phyloP scores from a whole-genome alignment of 331 rosid species.

The Spiraea crenata region DNA sequence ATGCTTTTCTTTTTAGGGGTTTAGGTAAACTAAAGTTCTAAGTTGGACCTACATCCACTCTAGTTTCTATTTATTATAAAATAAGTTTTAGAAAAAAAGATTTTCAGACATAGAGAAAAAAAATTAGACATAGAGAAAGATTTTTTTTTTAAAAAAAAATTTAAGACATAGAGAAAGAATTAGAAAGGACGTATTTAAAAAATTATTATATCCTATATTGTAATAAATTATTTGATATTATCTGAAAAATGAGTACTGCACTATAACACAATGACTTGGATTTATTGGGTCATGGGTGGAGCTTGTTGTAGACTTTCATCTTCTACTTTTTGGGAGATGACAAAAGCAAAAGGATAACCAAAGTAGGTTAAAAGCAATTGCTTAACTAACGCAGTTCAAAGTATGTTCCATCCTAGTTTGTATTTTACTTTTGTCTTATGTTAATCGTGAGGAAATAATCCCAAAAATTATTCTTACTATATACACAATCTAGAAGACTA shows the following conservation, averaged over 20 bases:
- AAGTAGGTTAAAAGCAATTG: constrained; percentile 57
- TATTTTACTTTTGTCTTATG: constrained; percentile 30
- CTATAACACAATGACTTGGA: too few species aligned
- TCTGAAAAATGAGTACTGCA: neutral
- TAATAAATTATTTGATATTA: neutral
- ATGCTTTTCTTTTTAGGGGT: constrained; percentile 50
- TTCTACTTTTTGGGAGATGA: constrained; percentile 32
- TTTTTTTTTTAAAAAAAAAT: too few species aligned
- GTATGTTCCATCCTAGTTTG: neutral
- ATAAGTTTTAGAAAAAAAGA: too few species aligned
- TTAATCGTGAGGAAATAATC: neutral
- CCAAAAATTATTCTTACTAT: neutral
- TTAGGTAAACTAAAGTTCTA: constrained; percentile 46
- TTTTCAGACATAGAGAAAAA: too few species aligned
- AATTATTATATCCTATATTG: too few species aligned
- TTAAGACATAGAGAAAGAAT: too few species aligned
- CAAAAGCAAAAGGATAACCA: constrained; percentile 48
- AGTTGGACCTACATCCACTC: constrained; percentile 25
- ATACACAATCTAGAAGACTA: neutral
- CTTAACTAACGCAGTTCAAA: constrained; percentile 38
- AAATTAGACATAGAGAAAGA: too few species aligned
- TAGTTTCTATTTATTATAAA: neutral
- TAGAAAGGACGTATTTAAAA: too few species aligned
- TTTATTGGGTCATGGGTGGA: constrained; percentile 21
- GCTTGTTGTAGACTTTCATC: constrained; percentile 28